phyloP scores from a whole-genome alignment of 441 rosid species.

The Metrosideros polymorpha region DNA sequence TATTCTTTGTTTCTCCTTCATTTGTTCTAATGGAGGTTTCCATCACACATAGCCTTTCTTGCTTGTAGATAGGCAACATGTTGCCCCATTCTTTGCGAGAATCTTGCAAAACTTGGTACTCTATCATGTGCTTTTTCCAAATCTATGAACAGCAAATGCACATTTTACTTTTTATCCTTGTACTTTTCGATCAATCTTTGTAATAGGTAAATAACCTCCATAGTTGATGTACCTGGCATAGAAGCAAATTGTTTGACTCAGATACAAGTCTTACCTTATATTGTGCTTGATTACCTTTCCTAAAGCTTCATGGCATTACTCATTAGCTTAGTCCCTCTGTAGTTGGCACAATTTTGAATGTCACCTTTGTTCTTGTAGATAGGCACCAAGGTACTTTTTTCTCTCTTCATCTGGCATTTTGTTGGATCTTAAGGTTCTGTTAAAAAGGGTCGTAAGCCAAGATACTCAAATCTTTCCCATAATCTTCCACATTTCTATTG shows the following conservation, averaged over 20 bases:
- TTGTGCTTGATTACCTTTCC: neutral
- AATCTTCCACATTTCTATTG: neutral
- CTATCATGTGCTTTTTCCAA: neutral
- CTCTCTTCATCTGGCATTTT: neutral
- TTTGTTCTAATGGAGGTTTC: neutral
- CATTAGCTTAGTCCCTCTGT: neutral
- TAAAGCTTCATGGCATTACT: neutral
- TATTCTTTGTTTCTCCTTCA: neutral
- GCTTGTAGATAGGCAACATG: neutral
- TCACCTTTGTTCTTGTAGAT: neutral
- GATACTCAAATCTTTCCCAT: neutral
- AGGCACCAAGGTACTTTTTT: neutral
- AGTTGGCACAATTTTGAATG: neutral
- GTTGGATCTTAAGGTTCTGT: neutral
- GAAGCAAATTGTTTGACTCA: neutral
- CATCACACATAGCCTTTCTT: neutral
- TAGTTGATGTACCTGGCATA: neutral
- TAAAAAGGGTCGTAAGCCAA: neutral
- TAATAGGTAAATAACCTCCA: neutral
- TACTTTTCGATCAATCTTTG: neutral
- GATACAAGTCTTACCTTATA: neutral
- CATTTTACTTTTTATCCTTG: neutral
- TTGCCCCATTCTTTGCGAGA: neutral
- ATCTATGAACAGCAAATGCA: neutral
- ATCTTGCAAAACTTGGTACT: neutral